Base-by-base conservation (phyloP, 2,329 filamentous ascomycete species). In the Podosphaera xanthii region DNA sequence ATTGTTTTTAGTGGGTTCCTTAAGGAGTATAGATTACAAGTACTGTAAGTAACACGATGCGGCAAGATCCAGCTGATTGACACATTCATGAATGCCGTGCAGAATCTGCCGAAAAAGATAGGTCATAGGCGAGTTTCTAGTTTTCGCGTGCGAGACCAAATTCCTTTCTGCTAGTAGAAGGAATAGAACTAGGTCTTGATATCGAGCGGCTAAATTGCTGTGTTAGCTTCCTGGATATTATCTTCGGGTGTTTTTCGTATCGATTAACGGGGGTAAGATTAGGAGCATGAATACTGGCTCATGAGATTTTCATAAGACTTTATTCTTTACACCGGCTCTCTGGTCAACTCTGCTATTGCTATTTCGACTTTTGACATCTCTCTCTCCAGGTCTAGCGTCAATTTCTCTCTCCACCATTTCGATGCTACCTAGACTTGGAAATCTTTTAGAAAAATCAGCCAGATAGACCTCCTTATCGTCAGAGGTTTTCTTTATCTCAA, bases 391-490 rank as follows among this genome's bases (percentile, higher is more conserved):
- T 55, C 52, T 49, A 58, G 34, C 57, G 30, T 35, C 63, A 59
- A 69, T 65, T 49, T 65, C 64, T 57, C 63, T 66, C 62, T 69
- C 68, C 52, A 70, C 68, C 67, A 69, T 86, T 73, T 96, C 90
- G 64, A 96, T 79, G 8, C 87, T 80, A 59, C 82, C 83, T 60
- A 97, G 73, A 68, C 86, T 94, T 0, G 91, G 91, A 71, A 89
- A 96, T 60, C 88, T 77, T 71, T 89, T 89, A 61, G 83, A 84
- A 69, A 97, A 96, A 67, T 87, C 71, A 61, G 72, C 71, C 52
- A 84, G 70, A 66, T 83, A 83, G 64, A 89, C 86, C 53, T 82
- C 80, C 67, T 75, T 79, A 63, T 75, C 72, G 2, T 72, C 68
- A 59, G 74, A 76, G 78, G 81, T 81, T 50, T 78, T 76, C 60